Evolutionary conservation across 1,284 basidiomycete genomes (phyloP), one percentile per base, ranked within the genome.

Genomic region (Fereydounia khargensis): DNA sequence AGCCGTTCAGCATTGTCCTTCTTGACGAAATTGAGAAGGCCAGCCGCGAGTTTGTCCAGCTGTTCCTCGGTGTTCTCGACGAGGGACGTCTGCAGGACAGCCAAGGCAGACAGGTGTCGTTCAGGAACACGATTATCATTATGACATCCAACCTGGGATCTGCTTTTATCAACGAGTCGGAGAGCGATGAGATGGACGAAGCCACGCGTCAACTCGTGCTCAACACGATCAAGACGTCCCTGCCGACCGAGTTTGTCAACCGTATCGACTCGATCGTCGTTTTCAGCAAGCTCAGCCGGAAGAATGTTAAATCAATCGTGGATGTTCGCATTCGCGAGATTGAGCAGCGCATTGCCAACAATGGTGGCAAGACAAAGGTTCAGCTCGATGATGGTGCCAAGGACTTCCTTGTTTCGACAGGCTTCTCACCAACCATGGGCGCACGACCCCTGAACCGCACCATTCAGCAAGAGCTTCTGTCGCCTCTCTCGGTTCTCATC

Each of bases 391-490:
- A 83, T 3, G 83, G 80, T 17, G 86, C 88, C 44, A 89, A 88
- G 77, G 82, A 86, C 43, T 94, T 88, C 79, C 83, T 97, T 36
- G 60, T 67, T 32, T 50, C 63, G 34, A 54, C 60, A 18, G 62
- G 92, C 0, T 97, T 75, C 53, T 70, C 64, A 43, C 74, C 76
- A 1, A 62, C 52, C 56, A 68, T 73, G 60, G 68, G 65, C 36
- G 94, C 92, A 43, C 84, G 94, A 42, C 94, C 94, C 2, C 82
- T 98, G 58, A 88, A 90, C 72, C 83, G 92, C 32, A 83, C 88
- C 7, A 95, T 99, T 68, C 91, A 96, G 78, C 86, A 84, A 69
- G 90, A 97, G 75, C 81, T 98, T 36, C 82, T 98, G 65, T 92
- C 95, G 77, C 94, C 94, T 8, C 79, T 98, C 35, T 91, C 90